Conservation (phyloP, 495 filamentous ascomycete genomes). For the Lindgomyces ingoldianus region DNA sequence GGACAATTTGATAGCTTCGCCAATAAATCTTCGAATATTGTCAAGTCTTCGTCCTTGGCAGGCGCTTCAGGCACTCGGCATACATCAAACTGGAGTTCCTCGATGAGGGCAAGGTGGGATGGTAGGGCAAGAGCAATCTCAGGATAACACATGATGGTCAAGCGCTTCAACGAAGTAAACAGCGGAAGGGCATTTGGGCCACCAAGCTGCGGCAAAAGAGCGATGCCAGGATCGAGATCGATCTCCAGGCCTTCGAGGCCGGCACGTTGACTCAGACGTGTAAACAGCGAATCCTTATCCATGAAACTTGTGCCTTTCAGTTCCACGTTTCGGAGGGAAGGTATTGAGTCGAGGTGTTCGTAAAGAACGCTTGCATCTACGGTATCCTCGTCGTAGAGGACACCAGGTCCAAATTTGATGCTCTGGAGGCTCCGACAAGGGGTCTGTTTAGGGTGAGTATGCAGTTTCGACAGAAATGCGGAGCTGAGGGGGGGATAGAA, state of each 20-base stretch:
- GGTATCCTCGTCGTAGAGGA: conserved; percentile 9
- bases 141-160: conserved; percentile 29
- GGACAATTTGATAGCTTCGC: conserved; percentile 2
- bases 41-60: neutral
- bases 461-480: neutral
- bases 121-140: conserved; percentile 30
- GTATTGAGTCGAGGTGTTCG: conserved; percentile 9
- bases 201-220: conserved; percentile 11
- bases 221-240: conserved; percentile 24
- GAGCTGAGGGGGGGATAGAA: neutral
- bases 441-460: conserved; percentile 13
- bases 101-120: conserved; percentile 9
- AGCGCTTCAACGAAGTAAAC: conserved; percentile 22
- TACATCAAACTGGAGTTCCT: conserved; percentile 28
- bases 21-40: conserved; percentile 18
- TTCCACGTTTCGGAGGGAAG: conserved; percentile 22
- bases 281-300: conserved; percentile 22
- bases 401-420: conserved; percentile 21
- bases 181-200: neutral
- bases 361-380: conserved; percentile 18
- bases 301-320: conserved; percentile 19
- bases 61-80: conserved; percentile 19
- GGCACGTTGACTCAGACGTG: conserved; percentile 12
- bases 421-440: conserved; percentile 28
- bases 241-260: conserved; percentile 26